Percentiles rank a stretch among this genome's conserved stretches.
phyloP scores from a whole-genome alignment of 768 basidiomycete genomes.

The Leucocoprinus leucothites region DNA sequence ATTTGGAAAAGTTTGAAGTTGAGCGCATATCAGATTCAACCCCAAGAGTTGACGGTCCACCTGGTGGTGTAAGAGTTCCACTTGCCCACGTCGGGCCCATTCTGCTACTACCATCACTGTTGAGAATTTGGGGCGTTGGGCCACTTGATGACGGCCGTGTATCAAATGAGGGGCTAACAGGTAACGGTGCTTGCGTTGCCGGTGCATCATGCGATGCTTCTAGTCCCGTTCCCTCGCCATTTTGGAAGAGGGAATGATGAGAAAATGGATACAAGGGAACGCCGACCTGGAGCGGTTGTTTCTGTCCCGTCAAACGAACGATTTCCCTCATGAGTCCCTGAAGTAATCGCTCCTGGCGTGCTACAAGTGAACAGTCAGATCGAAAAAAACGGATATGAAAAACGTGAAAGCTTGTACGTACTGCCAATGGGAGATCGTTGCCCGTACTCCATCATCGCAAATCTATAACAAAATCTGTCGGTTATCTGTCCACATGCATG shows the following conservation, averaged over 20 bases:
- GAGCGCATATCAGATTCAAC: constrained; percentile 11
- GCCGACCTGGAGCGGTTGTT: constrained; percentile 75
- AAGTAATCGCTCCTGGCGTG: constrained; percentile 77
- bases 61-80: background rate
- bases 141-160: constrained; percentile 24
- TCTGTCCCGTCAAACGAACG: constrained; percentile 76
- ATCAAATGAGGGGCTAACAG: constrained; percentile 33
- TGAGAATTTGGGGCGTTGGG: background rate
- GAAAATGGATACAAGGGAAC: constrained; percentile 82
- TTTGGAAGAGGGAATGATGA: constrained; percentile 59
- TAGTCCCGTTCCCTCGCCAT: constrained; percentile 28
- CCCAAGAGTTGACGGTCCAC: background rate
- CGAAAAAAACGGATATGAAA: constrained; percentile 1
- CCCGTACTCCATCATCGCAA: constrained; percentile 83
- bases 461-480: constrained; percentile 37
- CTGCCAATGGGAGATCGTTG: constrained; percentile 78
- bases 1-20: constrained; percentile 1
- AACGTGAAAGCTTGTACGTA: constrained; percentile 34
- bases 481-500: background rate
- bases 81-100: background rate
- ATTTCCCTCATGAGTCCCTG: constrained; percentile 86
- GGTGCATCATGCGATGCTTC: constrained; percentile 5
- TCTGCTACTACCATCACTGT: background rate
- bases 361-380: constrained; percentile 30
- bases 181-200: constrained; percentile 32